phyloP scores from a whole-genome alignment of 192 early-diverging fungal genomes.

The Ambispora gerdemannii region DNA sequence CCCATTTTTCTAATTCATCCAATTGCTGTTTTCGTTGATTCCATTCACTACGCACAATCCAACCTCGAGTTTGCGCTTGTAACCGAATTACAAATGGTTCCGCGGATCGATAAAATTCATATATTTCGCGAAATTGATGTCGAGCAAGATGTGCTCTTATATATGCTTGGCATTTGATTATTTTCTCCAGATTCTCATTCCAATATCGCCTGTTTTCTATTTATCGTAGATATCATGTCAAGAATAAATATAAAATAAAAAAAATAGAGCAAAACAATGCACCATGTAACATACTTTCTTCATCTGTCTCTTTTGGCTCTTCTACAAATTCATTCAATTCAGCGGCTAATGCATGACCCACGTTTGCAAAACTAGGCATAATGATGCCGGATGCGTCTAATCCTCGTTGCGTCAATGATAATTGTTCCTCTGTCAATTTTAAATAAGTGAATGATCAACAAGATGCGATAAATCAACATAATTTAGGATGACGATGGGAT shows the following conservation, averaged over 20 bases:
- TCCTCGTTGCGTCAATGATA: constrained; percentile 76
- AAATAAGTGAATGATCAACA: no score
- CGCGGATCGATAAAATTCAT: constrained; percentile 21
- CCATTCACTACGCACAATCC: constrained; percentile 14
- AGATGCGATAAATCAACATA: no score
- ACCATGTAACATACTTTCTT: constrained; percentile 18
- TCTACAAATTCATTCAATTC: constrained; percentile 46
- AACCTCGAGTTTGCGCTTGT: constrained; percentile 25
- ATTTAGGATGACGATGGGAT: no score
- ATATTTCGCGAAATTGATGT: constrained; percentile 39
- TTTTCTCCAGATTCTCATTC: constrained; percentile 43
- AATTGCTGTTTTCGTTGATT: constrained; percentile 11
- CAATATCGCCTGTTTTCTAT: constrained; percentile 33
- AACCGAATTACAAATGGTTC: constrained; percentile 16
- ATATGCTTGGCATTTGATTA: constrained; percentile 48
- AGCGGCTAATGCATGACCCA: constrained; percentile 64
- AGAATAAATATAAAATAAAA: neutral
- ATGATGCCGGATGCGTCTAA: constrained; percentile 75
- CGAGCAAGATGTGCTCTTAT: constrained; percentile 42
- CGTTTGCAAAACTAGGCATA: constrained; percentile 88
- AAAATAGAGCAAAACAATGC: neutral
- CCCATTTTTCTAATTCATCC: constrained; percentile 21
- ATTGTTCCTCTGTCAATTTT: constrained; percentile 69
- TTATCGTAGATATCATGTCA: constrained; percentile 31
- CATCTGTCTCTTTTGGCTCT: constrained; percentile 39